These are phyloP conservation scores for Plasmopara muralis DNA, from an alignment of 352 stramenopile genomes.

Conservation along the genomic window DNA sequence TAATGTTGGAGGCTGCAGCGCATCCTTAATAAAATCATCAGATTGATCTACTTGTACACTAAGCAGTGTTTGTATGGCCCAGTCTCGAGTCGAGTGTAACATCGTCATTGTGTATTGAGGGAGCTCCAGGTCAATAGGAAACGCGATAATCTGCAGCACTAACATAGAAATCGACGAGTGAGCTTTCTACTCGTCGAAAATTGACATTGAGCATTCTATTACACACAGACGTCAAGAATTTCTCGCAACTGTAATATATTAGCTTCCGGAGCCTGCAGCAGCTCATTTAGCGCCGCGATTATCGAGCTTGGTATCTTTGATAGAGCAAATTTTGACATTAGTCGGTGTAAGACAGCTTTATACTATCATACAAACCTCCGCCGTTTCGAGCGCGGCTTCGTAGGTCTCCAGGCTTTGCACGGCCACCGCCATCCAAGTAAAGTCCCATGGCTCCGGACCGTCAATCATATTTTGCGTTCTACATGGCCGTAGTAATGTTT, in stretches of 20 bases:
- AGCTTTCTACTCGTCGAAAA: not conserved
- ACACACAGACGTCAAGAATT: slow-evolving; percentile 28
- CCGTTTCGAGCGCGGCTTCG: slow-evolving; percentile 21
- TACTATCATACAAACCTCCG: slow-evolving; percentile 15
- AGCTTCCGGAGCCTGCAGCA: slow-evolving; percentile 14
- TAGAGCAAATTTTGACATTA: not conserved
- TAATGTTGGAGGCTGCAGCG: slow-evolving; percentile 3
- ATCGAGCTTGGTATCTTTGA: slow-evolving; percentile 22
- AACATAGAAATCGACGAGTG: not conserved
- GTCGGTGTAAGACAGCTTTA: not conserved
- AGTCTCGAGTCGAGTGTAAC: slow-evolving; percentile 21
- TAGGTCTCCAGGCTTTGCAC: slow-evolving; percentile 27
- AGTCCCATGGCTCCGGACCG: slow-evolving; percentile 10
- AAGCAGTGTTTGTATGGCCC: slow-evolving; percentile 39
- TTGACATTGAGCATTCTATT: not conserved
- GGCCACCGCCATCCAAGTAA: slow-evolving; percentile 16
- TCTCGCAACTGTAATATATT: slow-evolving; percentile 24
- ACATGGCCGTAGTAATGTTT: too few relatives aligned
- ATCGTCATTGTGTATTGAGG: slow-evolving; percentile 11
- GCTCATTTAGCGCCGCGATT: slow-evolving; percentile 16
- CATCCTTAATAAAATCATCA: not conserved
- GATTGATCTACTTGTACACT: slow-evolving; percentile 9
- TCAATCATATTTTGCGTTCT: too few relatives aligned
- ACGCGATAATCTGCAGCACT: slow-evolving; percentile 46
- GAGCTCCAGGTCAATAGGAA: slow-evolving; percentile 18